Percentiles rank a stretch among this genome's conserved stretches.
Evolutionary conservation across 257 asterid species (phyloP).

Genomic region (Plantago elongata): DNA sequence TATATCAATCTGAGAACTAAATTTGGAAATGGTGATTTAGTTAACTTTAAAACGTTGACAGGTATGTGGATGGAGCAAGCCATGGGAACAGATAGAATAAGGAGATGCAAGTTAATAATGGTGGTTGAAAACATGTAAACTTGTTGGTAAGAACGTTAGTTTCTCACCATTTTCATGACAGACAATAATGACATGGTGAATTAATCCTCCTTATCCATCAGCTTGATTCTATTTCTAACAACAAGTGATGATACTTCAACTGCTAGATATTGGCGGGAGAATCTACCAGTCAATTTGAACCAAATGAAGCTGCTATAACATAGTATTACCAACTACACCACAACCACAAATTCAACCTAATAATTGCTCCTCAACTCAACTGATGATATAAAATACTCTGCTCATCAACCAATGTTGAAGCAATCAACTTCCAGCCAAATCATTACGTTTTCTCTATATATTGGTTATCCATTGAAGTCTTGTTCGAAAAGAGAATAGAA

Average conservation of each 20-base stretch:
- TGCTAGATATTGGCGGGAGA: not conserved
- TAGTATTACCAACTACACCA: not conserved
- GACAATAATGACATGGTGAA: no score
- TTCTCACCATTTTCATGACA: not conserved
- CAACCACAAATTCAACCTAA: constrained; percentile 5
- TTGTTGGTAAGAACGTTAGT: constrained; percentile 23
- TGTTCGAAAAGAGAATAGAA: no score
- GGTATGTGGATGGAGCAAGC: no score
- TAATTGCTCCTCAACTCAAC: not conserved
- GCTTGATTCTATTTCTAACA: no score
- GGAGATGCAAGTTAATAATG: not conserved
- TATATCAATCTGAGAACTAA: no score
- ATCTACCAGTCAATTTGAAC: constrained; percentile 16
- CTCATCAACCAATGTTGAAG: constrained; percentile 1
- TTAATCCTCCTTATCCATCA: no score
- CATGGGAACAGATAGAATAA: not conserved
- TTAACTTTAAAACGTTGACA: no score
- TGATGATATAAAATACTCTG: not conserved
- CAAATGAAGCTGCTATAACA: not conserved
- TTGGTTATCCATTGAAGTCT: no score
- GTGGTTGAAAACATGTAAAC: not conserved
- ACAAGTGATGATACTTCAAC: not conserved
- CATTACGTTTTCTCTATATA: no score
- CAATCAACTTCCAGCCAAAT: not conserved
- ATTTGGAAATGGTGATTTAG: no score